Percentiles rank a stretch among this genome's conserved stretches.
Conservation (phyloP, 1,284 basidiomycete species). For the Cryptococcus jaspeensis region DNA sequence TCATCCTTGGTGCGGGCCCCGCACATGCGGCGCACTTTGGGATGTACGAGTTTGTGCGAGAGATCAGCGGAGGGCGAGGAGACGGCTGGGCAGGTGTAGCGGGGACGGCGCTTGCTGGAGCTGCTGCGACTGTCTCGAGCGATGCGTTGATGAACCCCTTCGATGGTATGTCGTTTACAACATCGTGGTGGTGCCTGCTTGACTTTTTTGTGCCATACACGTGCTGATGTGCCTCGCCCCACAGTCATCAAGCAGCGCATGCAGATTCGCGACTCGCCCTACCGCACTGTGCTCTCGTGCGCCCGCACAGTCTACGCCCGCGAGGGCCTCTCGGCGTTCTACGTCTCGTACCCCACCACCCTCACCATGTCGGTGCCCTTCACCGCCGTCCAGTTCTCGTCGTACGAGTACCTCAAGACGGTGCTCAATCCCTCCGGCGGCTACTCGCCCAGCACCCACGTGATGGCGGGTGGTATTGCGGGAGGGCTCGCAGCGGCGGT, state of each 20-base stretch:
- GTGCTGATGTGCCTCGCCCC: conserved; percentile 2
- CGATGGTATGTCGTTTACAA: conserved; percentile 68
- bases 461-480: conserved; percentile 84
- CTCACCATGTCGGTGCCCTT: conserved; percentile 96
- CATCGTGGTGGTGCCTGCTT: too few relatives aligned
- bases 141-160: conserved; percentile 99
- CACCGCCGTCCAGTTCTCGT: conserved; percentile 96
- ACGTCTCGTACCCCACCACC: conserved; percentile 97
- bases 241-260: conserved; percentile 98
- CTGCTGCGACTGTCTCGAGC: conserved; percentile 87
- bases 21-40: conserved; percentile 99
- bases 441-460: conserved; percentile 91
- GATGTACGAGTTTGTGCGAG: conserved; percentile 91
- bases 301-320: conserved; percentile 74
- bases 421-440: conserved; percentile 78
- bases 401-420: conserved; percentile 91
- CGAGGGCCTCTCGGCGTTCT: conserved; percentile 91
- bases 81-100: conserved; percentile 48
- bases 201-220: background rate
- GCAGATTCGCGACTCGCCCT: conserved; percentile 91
- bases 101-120: conserved; percentile 80
- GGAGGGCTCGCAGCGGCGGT: conserved; percentile 93
- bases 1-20: conserved; percentile 94
- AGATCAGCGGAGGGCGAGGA: conserved; percentile 72
- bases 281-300: conserved; percentile 78